Base-by-base conservation (phyloP, 2,329 filamentous ascomycete species). In the Penicillium sp. region DNA sequence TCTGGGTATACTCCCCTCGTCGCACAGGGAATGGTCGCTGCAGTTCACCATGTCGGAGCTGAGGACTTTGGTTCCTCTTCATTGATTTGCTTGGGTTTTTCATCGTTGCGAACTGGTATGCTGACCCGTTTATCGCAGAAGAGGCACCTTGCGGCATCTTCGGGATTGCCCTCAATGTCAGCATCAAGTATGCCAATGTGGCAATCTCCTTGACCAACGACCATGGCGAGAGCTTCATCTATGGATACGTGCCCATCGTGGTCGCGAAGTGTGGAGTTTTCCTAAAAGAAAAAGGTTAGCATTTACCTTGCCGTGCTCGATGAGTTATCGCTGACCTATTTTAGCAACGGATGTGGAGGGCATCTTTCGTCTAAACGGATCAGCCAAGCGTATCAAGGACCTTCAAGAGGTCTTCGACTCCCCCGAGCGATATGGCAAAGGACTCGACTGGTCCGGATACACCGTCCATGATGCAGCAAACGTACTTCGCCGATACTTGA, bases 391-490 rank as follows among this genome's bases (percentile, higher is more conserved):
- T 60, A 99, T 99, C 78, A 99, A 97, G 74, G 94, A 97, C 73
- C 84, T 99, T 31, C 93, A 95, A 74, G 85, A 83, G 29, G 84
- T 91, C 3, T 99, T 99, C 75, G 90, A 97, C 75, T 96, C 93
- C 0, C 94, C 94, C 39, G 91, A 96, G 68, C 85, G 92, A 66
- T 99, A 96, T 73, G 94, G 94, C 53, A 99, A 99, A 76, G 94
- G 94, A 16, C 82, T 99, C 26, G 90, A 96, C 67, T 99, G 94
- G 94, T 89, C 91, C 45, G 94, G 94, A 45, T 99, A 96, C 73
- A 99, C 94, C 0, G 94, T 99, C 40, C 94, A 99, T 75, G 94
- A 99, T 81, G 94, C 94, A 26, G 92, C 94, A 67, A 99, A 97
- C 70, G 93, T 99, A 59, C 83, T 99, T 43, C 88, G 94, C 60